Conservation (phyloP, 192 early-diverging fungal species). For the Entophlyctis luteolus region DNA sequence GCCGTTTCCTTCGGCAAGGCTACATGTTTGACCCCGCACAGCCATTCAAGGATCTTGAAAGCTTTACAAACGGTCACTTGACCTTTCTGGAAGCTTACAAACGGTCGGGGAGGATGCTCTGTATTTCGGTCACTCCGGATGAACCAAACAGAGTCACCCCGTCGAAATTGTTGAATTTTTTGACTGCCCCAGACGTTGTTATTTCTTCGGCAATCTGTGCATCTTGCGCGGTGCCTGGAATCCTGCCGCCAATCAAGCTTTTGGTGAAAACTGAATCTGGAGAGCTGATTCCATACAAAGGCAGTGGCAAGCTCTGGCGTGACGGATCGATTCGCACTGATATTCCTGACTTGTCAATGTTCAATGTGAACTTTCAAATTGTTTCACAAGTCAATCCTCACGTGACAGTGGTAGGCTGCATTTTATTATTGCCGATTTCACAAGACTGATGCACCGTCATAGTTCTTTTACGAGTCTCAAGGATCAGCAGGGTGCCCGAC, state of each 20-base stretch:
- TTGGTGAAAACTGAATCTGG: constrained; percentile 66
- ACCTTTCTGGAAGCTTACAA: constrained; percentile 91
- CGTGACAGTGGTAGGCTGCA: constrained; percentile 38
- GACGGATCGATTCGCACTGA: constrained; percentile 82
- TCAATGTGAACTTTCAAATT: constrained; percentile 25
- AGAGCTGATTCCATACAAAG: constrained; percentile 67
- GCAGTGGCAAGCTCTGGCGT: constrained; percentile 68
- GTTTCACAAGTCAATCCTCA: constrained; percentile 72
- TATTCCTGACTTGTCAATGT: constrained; percentile 56
- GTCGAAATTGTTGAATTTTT: constrained; percentile 81
- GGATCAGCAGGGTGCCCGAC: constrained; percentile 74
- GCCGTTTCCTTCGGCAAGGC: constrained; percentile 29
- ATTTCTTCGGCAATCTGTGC: constrained; percentile 87
- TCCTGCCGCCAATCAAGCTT: constrained; percentile 77
- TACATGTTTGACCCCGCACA: constrained; percentile 36
- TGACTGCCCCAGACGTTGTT: constrained; percentile 73
- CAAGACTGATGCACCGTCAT: no score
- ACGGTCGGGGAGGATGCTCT: constrained; percentile 80
- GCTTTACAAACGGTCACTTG: constrained; percentile 47
- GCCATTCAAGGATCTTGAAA: constrained; percentile 27
- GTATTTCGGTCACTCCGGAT: constrained; percentile 74
- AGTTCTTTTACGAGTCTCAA: constrained; percentile 82
- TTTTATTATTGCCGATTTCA: no score
- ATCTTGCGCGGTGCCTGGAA: constrained; percentile 77
- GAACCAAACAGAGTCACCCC: constrained; percentile 61